Evolutionary conservation across 345 rosid genomes (phyloP).

Genomic region (Euphorbia tirucalli): DNA sequence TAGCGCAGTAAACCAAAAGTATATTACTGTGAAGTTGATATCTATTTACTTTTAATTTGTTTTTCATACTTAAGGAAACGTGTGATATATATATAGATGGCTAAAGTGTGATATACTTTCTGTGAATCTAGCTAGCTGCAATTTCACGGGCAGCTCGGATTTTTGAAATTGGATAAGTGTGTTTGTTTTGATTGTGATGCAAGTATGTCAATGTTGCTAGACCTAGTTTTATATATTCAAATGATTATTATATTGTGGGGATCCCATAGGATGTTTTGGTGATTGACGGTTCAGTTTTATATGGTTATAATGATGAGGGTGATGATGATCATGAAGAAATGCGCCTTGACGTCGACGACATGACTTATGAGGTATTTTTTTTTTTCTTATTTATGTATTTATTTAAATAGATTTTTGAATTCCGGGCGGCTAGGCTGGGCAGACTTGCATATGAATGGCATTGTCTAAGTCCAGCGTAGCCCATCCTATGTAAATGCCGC

Average conservation of each 20-base stretch:
- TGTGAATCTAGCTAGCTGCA: neutral
- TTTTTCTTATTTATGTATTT: neutral
- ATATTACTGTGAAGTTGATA: too few species aligned
- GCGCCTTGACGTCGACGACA: conserved; percentile 30
- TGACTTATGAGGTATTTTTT: conserved; percentile 37
- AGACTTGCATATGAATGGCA: too few species aligned
- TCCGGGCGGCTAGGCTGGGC: too few species aligned
- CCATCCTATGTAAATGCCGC: too few species aligned
- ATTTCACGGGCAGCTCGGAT: neutral
- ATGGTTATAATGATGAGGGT: conserved; percentile 6
- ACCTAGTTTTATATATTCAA: neutral
- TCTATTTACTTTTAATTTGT: too few species aligned
- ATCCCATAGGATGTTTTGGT: conserved; percentile 24
- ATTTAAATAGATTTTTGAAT: too few species aligned
- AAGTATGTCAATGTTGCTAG: neutral
- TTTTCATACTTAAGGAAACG: too few species aligned
- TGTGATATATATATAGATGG: too few species aligned
- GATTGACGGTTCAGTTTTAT: conserved; percentile 7
- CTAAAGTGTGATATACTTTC: too few species aligned
- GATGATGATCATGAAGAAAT: conserved; percentile 7
- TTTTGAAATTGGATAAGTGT: neutral
- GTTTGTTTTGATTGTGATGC: too few species aligned
- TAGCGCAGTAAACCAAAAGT: too few species aligned
- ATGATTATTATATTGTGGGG: neutral
- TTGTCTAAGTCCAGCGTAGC: too few species aligned